Percentiles rank a stretch among this genome's conserved stretches.
These are phyloP conservation scores for Pleurotus sapidus DNA, from an alignment of 768 basidiomycete genomes.

Conservation along the genomic window DNA sequence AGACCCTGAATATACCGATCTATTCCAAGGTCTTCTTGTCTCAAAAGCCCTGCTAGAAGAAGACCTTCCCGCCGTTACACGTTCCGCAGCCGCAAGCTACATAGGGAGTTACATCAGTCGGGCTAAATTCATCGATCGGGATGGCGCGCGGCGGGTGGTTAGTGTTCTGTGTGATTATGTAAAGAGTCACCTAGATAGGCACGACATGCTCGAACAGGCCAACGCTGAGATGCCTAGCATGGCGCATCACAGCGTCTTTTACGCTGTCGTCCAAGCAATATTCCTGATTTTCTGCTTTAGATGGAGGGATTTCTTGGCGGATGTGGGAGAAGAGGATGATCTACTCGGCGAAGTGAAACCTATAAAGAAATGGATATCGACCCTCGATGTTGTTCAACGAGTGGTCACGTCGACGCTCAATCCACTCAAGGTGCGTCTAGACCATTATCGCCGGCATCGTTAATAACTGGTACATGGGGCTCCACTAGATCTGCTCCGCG, in stretches of 20 bases:
- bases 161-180: conserved; percentile 87
- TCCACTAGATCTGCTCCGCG: conserved; percentile 73
- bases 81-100: conserved; percentile 92
- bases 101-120: conserved; percentile 91
- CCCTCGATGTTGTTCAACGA: conserved; percentile 74
- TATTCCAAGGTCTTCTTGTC: conserved; percentile 94
- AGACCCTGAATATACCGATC: conserved; percentile 83
- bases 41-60: conserved; percentile 74
- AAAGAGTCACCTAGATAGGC: conserved; percentile 69
- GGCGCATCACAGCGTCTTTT: conserved; percentile 73
- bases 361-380: conserved; percentile 79
- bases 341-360: conserved; percentile 19
- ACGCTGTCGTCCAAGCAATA: conserved; percentile 87
- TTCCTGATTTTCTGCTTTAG: conserved; percentile 98
- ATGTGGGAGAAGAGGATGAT: conserved; percentile 54
- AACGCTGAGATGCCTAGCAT: conserved; percentile 23
- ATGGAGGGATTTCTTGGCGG: conserved; percentile 82
- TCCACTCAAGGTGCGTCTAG: conserved; percentile 71
- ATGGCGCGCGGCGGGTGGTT: conserved; percentile 70
- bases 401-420: conserved; percentile 82
- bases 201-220: conserved; percentile 41
- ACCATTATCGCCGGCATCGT: neutral
- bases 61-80: conserved; percentile 62
- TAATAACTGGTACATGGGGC: neutral
- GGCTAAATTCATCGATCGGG: conserved; percentile 79